Evolutionary conservation across 2,329 filamentous ascomycete genomes (phyloP), one percentile per base, ranked within the genome.

Genomic region (Pseudocercospora eumusae): DNA sequence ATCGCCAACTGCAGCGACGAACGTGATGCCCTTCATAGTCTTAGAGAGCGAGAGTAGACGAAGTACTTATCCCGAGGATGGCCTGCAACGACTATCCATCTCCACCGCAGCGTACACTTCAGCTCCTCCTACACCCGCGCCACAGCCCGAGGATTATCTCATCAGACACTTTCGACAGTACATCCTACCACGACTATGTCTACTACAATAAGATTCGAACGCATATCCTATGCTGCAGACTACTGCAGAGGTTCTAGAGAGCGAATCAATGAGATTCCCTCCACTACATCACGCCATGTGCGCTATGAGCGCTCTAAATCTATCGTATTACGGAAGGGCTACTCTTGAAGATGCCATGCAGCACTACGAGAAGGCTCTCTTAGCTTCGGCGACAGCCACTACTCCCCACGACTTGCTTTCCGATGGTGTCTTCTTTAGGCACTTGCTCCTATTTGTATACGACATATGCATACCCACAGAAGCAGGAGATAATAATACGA

Each of bases 281-380:
- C 82, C 83, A 31, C 77, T 86, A 58, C 80, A 82, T 54, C 81
- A 85, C 69, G 83, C 84, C 7, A 84, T 86, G 65, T 83, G 84
- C 76, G 83, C 83, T 4, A 73, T 86, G n/a, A 82, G 82, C 23
- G 82, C 82, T 18, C 76, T 85, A 47, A 83, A 81, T 67, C 75
- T 84, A 47, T 78, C 79, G 21, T 77, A 80, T 57, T 79, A 76
- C 65, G 77, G 79, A 31, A 77, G 75, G 27, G 75, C 77, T 27
- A 69, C 70, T 7, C 76, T 78, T 57, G 75, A 83, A 60, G 78
- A 82, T 66, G 80, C 81, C 10, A 73, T 84, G 52, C 80, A 84
- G 63, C 82, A 85, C 67, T 85, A 86, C 66, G 79, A 84, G 55
- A 77, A 82, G 68, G 81, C 82, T 2, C 77, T 85, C 23, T 69